phyloP scores from a whole-genome alignment of 148 eudicot genomes.

The Fagopyrum homotropicum region DNA sequence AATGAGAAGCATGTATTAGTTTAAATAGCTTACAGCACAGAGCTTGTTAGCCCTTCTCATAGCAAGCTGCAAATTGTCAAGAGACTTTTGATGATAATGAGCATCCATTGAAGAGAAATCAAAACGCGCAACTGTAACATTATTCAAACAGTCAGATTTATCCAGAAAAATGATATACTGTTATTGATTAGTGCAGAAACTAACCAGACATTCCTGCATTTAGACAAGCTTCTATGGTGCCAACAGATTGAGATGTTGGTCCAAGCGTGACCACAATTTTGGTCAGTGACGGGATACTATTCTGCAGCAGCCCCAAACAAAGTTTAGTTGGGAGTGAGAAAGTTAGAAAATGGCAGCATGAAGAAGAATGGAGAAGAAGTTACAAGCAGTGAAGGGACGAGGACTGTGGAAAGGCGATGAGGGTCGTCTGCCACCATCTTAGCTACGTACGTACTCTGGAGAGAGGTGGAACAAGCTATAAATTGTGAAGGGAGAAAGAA shows the following conservation, averaged over 20 bases:
- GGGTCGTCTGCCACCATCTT: slow-evolving; percentile 37
- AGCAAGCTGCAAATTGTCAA: slow-evolving; percentile 46
- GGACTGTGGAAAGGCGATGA: slow-evolving; percentile 43
- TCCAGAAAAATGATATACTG: background rate
- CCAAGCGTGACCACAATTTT: slow-evolving; percentile 59
- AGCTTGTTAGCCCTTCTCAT: slow-evolving; percentile 33
- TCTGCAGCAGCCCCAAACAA: slow-evolving; percentile 18
- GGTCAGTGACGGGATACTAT: slow-evolving; percentile 36
- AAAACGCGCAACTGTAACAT: slow-evolving; percentile 48
- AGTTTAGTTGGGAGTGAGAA: too few species aligned
- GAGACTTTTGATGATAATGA: slow-evolving; percentile 53
- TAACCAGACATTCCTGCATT: slow-evolving; percentile 62
- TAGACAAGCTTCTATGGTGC: slow-evolving; percentile 49
- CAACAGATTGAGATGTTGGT: slow-evolving; percentile 45
- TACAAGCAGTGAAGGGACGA: slow-evolving; percentile 43
- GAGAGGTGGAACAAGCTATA: background rate
- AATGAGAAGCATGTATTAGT: background rate
- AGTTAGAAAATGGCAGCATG: background rate
- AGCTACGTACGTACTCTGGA: slow-evolving; percentile 37
- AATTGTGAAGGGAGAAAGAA: background rate
- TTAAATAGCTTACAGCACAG: slow-evolving; percentile 46
- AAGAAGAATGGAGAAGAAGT: background rate
- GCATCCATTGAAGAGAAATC: slow-evolving; percentile 54
- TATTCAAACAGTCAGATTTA: background rate
- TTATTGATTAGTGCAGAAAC: background rate